Base-by-base conservation (phyloP, 2,329 filamentous ascomycete species). In the Monilinia vaccinii-corymbosi region DNA sequence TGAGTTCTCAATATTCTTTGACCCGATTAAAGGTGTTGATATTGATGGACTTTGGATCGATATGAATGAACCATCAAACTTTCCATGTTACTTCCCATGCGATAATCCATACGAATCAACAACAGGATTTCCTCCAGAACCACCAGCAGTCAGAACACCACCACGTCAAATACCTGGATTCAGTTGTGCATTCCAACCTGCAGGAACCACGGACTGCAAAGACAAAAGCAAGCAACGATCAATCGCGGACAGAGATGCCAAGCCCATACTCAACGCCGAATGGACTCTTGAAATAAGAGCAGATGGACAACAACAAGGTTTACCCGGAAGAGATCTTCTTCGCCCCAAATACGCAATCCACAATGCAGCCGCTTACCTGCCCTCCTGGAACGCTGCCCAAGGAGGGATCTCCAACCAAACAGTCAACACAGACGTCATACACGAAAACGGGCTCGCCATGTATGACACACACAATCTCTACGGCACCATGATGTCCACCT, bases 11-110 rank as follows among this genome's bases (percentile, higher is more conserved):
- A 71, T 69, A 1, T 89, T 89, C 75, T 91, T 92, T 74, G 72
- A 79, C 62, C 73, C 80, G 0, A 76, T 83, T 0, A 78, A 74
- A 2, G 89, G 88, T 34, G 78, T 93, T 18, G 82, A 92, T 64
- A 86, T 93, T 52, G 89, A 93, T 63, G 89, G 81, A 1, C 76
- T 93, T 1, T 92, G 88, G 86, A 89, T 89, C 65, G 87, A 90
- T 66, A 83, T 87, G 81, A 84, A 84, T 61, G 81, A 84, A 67
- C 77, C 75, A 3, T 73, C 77, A 6, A 79, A 78, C 64, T 77
- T 81, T 64, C 66, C 72, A 64, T 83, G 81, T 69, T 73, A 75
- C 47, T 83, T 79, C 63, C 80, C 81, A n/a, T 85, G 81, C 68
- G 71, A 75, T 25, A 70, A 84, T 64, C 66, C 65, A 69, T 69